phyloP scores from a whole-genome alignment of 805 yeast genomes.

The Metschnikowia vanudenii region DNA sequence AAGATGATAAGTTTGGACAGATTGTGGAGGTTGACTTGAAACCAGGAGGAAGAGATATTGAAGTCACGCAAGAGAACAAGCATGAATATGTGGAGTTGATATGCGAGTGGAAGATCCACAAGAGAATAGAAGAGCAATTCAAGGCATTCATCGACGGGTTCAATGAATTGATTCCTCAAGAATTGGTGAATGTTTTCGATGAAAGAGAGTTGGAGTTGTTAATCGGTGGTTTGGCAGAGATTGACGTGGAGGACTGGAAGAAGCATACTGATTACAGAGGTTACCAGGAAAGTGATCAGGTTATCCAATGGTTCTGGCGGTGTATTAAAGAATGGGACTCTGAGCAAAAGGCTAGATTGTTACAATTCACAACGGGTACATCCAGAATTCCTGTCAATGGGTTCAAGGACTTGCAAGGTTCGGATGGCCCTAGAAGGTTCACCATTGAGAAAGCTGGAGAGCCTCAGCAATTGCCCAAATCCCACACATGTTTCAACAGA shows the following conservation, averaged over 20 bases:
- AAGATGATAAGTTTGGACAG: conserved; percentile 95
- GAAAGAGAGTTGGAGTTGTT: conserved; percentile 95
- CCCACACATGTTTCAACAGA: conserved; percentile 98
- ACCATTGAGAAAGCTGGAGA: conserved; percentile 99
- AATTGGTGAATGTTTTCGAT: conserved; percentile 92
- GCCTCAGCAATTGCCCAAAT: conserved; percentile 86
- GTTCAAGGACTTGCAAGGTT: conserved; percentile 96
- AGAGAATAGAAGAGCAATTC: conserved; percentile 93
- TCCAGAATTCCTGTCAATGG: conserved; percentile 99
- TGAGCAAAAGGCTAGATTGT: conserved; percentile 91
- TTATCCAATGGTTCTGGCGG: conserved; percentile 98
- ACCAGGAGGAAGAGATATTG: conserved; percentile 82
- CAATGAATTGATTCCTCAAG: conserved; percentile 96
- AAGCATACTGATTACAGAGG: conserved; percentile 99
- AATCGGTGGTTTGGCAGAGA: conserved; percentile 97
- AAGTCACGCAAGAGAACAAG: conserved; percentile 85
- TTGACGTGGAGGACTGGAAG: conserved; percentile 98
- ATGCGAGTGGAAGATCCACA: conserved; percentile 93
- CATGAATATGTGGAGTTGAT: conserved; percentile 92
- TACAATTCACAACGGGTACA: conserved; percentile 98
- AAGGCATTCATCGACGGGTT: conserved; percentile 96
- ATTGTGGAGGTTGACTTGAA: conserved; percentile 85
- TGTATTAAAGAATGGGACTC: conserved; percentile 92
- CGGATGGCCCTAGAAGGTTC: conserved; percentile 98
- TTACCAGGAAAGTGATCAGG: conserved; percentile 93